phyloP scores from a whole-genome alignment of 2,329 filamentous ascomycete species.

The Microcyclosporella mali region DNA sequence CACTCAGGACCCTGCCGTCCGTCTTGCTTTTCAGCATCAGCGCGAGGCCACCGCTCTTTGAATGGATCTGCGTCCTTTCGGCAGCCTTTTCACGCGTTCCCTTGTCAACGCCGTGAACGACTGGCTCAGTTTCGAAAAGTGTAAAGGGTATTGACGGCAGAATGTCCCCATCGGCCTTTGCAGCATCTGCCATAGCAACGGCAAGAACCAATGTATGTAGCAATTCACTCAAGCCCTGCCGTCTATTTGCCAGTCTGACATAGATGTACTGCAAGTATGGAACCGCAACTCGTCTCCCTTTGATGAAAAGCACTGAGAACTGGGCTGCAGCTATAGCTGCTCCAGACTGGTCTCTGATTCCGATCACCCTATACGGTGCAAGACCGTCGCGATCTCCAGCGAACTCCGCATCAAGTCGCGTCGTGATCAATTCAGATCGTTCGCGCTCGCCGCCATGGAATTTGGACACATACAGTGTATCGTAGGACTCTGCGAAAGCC shows the following conservation, averaged over 20 bases:
- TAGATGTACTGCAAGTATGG: constrained; percentile 25
- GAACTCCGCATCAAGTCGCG: constrained; percentile 14
- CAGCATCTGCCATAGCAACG: constrained; percentile 17
- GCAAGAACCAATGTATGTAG: constrained; percentile 20
- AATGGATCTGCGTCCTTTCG: constrained; percentile 14
- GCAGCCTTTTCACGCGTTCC: constrained; percentile 5
- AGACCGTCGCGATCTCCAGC: constrained; percentile 9
- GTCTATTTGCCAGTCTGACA: constrained; percentile 14
- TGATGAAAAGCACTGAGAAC: constrained; percentile 18
- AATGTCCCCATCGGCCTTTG: not conserved
- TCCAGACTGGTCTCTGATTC: constrained; percentile 15
- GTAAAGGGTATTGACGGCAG: constrained; percentile 16
- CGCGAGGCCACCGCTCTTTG: constrained; percentile 17
- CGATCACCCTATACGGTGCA: constrained; percentile 17
- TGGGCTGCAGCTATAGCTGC: constrained; percentile 20
- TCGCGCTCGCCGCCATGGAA: constrained; percentile 21
- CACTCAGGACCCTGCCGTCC: constrained; percentile 9
- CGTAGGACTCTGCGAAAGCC: constrained; percentile 12
- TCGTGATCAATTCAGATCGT: constrained; percentile 14
- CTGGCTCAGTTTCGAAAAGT: constrained; percentile 20
- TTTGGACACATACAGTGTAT: constrained; percentile 12
- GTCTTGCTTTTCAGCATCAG: constrained; percentile 15
- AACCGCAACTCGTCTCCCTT: constrained; percentile 9
- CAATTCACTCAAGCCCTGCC: constrained; percentile 19
- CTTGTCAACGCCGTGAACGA: constrained; percentile 3